Conservation (phyloP, 2,329 filamentous ascomycete genomes). For the Epichloe glyceriae region DNA sequence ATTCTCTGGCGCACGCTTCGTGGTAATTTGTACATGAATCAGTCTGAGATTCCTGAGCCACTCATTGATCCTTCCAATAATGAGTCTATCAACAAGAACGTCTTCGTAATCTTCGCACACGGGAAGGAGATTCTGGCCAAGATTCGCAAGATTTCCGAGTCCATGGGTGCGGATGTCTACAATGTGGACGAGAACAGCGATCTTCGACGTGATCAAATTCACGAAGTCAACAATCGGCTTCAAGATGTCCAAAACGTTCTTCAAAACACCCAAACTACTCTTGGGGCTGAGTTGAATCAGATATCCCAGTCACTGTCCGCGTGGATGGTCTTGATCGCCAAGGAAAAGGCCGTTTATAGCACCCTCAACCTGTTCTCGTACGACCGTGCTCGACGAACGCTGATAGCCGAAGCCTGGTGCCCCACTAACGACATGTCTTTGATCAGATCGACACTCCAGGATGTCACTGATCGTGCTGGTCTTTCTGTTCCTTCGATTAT, state of each 20-base stretch:
- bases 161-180: slow-evolving; percentile 89
- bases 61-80: slow-evolving; percentile 88
- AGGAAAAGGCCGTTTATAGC: slow-evolving; percentile 96
- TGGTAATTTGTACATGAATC: slow-evolving; percentile 99
- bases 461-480: slow-evolving; percentile 91
- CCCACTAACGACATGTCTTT: slow-evolving; percentile 80
- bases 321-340: slow-evolving; percentile 96
- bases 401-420: slow-evolving; percentile 96
- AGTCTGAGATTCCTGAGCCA: slow-evolving; percentile 91
- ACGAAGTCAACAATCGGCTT: slow-evolving; percentile 90
- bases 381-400: slow-evolving; percentile 84
- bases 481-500: slow-evolving; percentile 97
- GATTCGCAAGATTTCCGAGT: slow-evolving; percentile 98
- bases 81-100: slow-evolving; percentile 88
- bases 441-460: slow-evolving; percentile 87
- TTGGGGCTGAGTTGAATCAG: slow-evolving; percentile 84
- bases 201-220: slow-evolving; percentile 85
- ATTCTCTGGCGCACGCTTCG: slow-evolving; percentile 95
- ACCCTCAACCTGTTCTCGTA: slow-evolving; percentile 95
- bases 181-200: slow-evolving; percentile 97
- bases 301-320: slow-evolving; percentile 86
- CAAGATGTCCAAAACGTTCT: slow-evolving; percentile 86
- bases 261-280: slow-evolving; percentile 85
- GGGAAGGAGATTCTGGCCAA: slow-evolving; percentile 97
- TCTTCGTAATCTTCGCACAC: slow-evolving; percentile 98